Conservation (phyloP, 352 stramenopile genomes). For the Plasmopara muralis region DNA sequence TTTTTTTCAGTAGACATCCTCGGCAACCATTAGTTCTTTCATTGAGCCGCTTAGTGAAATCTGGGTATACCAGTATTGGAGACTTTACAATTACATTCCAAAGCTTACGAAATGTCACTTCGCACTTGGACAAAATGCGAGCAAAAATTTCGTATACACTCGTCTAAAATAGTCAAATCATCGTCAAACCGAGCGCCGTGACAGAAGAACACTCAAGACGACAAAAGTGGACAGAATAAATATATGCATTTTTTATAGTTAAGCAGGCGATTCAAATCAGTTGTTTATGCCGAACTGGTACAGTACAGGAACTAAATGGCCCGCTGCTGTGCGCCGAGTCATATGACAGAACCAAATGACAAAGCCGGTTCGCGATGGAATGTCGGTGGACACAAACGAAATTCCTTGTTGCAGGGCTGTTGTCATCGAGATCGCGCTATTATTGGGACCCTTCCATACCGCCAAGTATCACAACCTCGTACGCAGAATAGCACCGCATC, state of each 20-base stretch:
- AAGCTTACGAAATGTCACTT: no score
- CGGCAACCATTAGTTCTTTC: no score
- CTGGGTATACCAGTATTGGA: no score
- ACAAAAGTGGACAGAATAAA: no score
- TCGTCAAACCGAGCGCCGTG: no score
- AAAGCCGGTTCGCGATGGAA: conserved; percentile 12
- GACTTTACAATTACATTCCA: no score
- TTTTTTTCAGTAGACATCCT: no score
- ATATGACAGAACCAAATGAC: conserved; percentile 11
- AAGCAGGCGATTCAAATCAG: background rate
- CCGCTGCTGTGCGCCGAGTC: conserved; percentile 8
- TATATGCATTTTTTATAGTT: background rate
- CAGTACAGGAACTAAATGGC: background rate
- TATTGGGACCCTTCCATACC: background rate
- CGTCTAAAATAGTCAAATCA: no score
- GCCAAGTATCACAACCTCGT: background rate
- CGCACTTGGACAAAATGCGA: no score
- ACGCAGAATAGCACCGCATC: background rate
- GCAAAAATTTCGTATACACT: no score
- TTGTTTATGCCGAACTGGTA: background rate
- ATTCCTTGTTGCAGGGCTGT: conserved; percentile 7
- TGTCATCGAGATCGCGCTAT: background rate
- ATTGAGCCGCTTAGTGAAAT: no score
- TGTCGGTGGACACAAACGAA: conserved; percentile 27
- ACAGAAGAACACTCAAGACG: no score